Base-by-base conservation (phyloP, 75 land plant species). In the Pinus taeda region DNA sequence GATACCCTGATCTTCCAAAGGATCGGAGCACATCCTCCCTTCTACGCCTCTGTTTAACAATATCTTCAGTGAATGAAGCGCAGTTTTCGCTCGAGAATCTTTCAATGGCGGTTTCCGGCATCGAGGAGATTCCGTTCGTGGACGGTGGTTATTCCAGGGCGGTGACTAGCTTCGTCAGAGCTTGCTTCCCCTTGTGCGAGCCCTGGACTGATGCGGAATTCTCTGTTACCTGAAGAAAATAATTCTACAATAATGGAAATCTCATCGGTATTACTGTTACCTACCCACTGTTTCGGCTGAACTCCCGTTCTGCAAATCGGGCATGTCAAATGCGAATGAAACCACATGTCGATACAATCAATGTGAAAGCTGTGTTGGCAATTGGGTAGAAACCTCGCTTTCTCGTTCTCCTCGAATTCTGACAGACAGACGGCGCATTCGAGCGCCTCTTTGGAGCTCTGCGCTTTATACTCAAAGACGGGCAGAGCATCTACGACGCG, bases 381-480 rank as follows among this genome's bases (percentile, higher is more conserved):
- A 4, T 69, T 21, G 0, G 92, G 83, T 73, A 90, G 81, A 57
- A 76, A 14, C 65, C 85, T 66, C 14, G 83, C 37, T n/a, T 85
- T 78, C 36, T 90, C 90, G 2, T 81, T 87, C 2, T 82, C 77
- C 67, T 76, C 79, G 66, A 87, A 90, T 17, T 74, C 85, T 2
- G 82, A 76, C 72, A 88, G 58, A 60, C 92, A 90, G 56, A 90
- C 89, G 6, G 84, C 81, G 72, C 91, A 87, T 30, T 89, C 89
- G 15, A 29, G 15, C 36, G 3, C 24, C 21, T 17, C 21, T 76
- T 18, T 37, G 0, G 18, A 6, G n/a, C 21, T 67, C n/a, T 67
- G 18, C 37, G 71, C 6, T 33, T 17, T 5, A 36, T 67, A 67
- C 9, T 17, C 71, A 36, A 39, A 39, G 21, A 37, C 37, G 71